Evolutionary conservation across 768 basidiomycete species (phyloP).

Genomic region (Boletus fagicola): DNA sequence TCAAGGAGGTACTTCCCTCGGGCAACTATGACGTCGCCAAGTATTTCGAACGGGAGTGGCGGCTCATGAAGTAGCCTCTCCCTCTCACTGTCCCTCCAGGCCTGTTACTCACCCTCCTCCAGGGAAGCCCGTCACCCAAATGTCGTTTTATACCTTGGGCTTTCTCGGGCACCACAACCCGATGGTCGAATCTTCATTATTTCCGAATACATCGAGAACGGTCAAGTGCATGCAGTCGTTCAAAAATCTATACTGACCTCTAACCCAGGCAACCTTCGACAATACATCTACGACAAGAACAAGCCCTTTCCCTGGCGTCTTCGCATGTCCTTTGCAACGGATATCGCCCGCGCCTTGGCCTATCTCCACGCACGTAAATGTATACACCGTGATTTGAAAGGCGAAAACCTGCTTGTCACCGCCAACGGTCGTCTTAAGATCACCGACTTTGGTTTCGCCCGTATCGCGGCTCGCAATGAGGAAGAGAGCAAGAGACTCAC

Average conservation of each 20-base stretch:
- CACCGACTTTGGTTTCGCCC: conserved; percentile 97
- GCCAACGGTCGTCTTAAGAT: conserved; percentile 93
- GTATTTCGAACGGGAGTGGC: conserved; percentile 99
- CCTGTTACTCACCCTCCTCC: conserved; percentile 6
- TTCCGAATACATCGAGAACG: conserved; percentile 91
- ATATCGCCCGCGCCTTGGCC: conserved; percentile 91
- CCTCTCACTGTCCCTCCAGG: neutral
- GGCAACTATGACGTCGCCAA: conserved; percentile 92
- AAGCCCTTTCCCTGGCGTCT: conserved; percentile 92
- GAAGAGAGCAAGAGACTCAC: conserved; percentile 86
- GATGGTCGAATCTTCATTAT: conserved; percentile 91
- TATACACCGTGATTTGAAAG: conserved; percentile 91
- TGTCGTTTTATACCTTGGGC: conserved; percentile 90
- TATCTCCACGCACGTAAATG: conserved; percentile 94
- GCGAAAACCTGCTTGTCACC: conserved; percentile 95
- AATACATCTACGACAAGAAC: conserved; percentile 83
- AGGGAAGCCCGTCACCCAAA: conserved; percentile 88
- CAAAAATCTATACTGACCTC: conserved; percentile 3
- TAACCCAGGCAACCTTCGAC: conserved; percentile 65
- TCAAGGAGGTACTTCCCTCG: conserved; percentile 93
- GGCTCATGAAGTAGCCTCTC: conserved; percentile 75
- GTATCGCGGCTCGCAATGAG: conserved; percentile 88
- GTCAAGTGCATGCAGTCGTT: conserved; percentile 27
- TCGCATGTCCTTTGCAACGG: conserved; percentile 90
- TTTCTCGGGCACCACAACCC: conserved; percentile 73